phyloP scores from a whole-genome alignment of 169 alveolate genomes.

The Plasmodium fragile region DNA sequence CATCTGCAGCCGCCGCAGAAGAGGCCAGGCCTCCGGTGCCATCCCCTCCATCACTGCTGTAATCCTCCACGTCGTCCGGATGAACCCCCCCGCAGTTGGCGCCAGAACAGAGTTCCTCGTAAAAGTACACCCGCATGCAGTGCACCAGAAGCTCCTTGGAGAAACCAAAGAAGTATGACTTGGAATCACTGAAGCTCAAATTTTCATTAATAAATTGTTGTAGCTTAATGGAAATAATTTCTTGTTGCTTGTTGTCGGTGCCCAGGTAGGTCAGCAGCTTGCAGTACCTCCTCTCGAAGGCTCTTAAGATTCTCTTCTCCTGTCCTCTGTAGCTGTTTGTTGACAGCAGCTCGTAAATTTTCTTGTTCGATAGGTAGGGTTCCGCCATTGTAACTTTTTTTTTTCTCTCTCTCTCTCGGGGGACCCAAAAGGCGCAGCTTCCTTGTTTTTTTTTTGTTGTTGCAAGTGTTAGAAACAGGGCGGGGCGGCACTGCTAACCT shows the following conservation, averaged over 20 bases:
- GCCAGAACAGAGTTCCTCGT: neutral
- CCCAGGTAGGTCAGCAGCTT: constrained; percentile 21
- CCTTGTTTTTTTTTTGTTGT: neutral
- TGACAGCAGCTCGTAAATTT: constrained; percentile 30
- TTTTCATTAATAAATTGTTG: constrained; percentile 51
- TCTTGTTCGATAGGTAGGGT: constrained; percentile 34
- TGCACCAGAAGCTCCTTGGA: constrained; percentile 61
- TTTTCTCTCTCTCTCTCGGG: no score
- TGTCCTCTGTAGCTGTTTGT: constrained; percentile 12
- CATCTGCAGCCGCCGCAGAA: neutral
- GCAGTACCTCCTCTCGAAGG: constrained; percentile 19
- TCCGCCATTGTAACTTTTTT: neutral
- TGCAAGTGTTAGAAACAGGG: neutral
- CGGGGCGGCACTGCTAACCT: neutral
- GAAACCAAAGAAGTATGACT: constrained; percentile 64
- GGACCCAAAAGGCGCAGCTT: neutral
- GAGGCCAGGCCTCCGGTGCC: neutral
- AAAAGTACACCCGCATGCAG: constrained; percentile 33
- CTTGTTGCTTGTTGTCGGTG: neutral
- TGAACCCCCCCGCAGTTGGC: neutral
- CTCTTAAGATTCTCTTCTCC: constrained; percentile 1
- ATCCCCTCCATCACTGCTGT: neutral
- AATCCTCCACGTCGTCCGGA: neutral
- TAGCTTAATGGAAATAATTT: constrained; percentile 20
- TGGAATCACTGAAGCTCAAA: constrained; percentile 22